Evolutionary conservation across 805 yeast species (phyloP).

Genomic region (Lachancea kluyveri): DNA sequence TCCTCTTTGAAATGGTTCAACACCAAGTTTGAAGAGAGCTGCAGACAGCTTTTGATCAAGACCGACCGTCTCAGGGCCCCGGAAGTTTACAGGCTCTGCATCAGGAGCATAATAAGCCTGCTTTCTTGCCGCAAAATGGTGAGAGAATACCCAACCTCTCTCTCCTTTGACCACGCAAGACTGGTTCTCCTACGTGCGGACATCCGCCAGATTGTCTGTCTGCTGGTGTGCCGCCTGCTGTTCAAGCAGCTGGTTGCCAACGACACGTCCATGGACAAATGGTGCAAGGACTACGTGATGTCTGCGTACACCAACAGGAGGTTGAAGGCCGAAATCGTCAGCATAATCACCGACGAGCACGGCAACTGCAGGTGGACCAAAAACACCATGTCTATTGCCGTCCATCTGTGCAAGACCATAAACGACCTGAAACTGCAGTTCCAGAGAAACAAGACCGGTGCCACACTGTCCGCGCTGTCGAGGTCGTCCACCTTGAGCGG

Average conservation of each 20-base stretch:
- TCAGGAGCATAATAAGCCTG: constrained; percentile 52
- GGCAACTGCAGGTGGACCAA: constrained; percentile 90
- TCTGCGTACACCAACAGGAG: constrained; percentile 35
- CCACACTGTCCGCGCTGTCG: constrained; percentile 6
- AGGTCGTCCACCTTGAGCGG: constrained; percentile 30
- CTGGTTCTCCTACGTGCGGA: constrained; percentile 75
- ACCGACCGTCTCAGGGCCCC: constrained; percentile 13
- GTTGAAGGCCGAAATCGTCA: constrained; percentile 65
- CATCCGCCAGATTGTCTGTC: constrained; percentile 76
- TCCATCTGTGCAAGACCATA: constrained; percentile 38
- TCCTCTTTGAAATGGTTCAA: constrained; percentile 65
- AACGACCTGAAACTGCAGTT: constrained; percentile 26
- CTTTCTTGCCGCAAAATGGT: constrained; percentile 77
- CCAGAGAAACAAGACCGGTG: constrained; percentile 12
- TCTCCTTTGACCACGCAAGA: constrained; percentile 80
- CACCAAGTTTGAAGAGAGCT: constrained; percentile 27
- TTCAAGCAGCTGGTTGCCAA: constrained; percentile 59
- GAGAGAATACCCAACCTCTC: constrained; percentile 73
- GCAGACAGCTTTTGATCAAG: constrained; percentile 11
- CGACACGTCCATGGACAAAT: constrained; percentile 24
- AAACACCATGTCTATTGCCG: constrained; percentile 63
- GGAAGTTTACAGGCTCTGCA: constrained; percentile 36
- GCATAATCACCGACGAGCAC: constrained; percentile 77
- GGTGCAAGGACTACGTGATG: constrained; percentile 32
- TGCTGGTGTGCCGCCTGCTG: constrained; percentile 64